Evolutionary conservation across 768 basidiomycete species (phyloP), one percentile per base, ranked within the genome.

Genomic region (Tylopilus subfusipes): DNA sequence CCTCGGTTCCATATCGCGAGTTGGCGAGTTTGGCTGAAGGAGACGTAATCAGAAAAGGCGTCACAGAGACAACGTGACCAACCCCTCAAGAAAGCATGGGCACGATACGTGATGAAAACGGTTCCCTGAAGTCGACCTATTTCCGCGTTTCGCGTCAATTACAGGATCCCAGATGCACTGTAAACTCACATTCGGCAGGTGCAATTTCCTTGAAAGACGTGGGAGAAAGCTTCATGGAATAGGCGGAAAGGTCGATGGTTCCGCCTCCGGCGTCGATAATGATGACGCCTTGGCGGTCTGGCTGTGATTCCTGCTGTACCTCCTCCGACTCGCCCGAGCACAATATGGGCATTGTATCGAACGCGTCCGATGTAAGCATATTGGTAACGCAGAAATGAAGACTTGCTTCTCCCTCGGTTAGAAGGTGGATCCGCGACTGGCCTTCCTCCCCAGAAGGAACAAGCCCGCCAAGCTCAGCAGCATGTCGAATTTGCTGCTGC

Each of bases 371-470:
- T 1, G 74, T 68, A 6, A 80, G 59, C 0, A 78, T 74, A 56
- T 74, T 77, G 39, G 73, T 69, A 18, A 83, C 71, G 43, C 82
- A 83, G 56, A 78, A 84, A 59, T 84, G 78, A 4, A 59, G 57
- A 30, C 57, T 82, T 0, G 83, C 83, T 63, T 84, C 83, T 1
- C 83, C 83, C 56, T 85, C 83, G 0, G 82, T 84, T 5, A 84
- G 77, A 50, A 85, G 80, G 4, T 75, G 76, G 2, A 84, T 63
- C 0, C 79, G 75, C 2, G 68, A 63, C 29, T 59, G 75, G 0
- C 73, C 77, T 7, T 63, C 63, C 2, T 62, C 57, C 49, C 63
- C 74, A 38, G 77, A 65, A 1, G 74, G 69, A 44, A 85, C 68
- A 10, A 86, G 71, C 7, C 79, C 79, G 2, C 80, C 83, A 18